Evolutionary conservation across 768 basidiomycete species (phyloP).

Genomic region (Cystobasidiopsis lactophilus): DNA sequence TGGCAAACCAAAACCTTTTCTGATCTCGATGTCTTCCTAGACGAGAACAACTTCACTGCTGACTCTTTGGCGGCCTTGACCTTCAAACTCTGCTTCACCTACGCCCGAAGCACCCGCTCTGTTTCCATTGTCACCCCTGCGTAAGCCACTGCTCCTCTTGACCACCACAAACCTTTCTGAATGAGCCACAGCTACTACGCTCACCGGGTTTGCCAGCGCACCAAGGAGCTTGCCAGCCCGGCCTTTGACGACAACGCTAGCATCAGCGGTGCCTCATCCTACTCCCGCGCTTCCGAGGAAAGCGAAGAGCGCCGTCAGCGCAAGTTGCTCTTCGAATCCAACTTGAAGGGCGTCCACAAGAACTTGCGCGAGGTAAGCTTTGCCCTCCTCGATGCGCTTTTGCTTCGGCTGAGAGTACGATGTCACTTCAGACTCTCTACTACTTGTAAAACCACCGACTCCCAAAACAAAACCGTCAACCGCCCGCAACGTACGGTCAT

Average conservation of each 20-base stretch:
- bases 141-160: no score
- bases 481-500: no score
- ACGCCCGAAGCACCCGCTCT: conserved; percentile 60
- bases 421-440: no score
- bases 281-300: neutral
- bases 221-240: neutral
- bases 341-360: no score
- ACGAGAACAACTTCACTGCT: conserved; percentile 45
- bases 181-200: conserved; percentile 10
- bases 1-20: neutral
- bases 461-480: no score
- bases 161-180: no score
- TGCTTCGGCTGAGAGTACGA: no score
- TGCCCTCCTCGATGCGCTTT: no score
- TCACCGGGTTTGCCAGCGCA: conserved; percentile 3
- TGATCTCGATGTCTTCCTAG: conserved; percentile 23
- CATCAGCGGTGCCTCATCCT: neutral
- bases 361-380: no score
- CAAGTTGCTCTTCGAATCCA: no score
- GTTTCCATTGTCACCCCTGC: conserved; percentile 27
- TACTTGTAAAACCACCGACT: no score
- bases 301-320: no score
- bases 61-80: conserved; percentile 55
- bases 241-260: neutral
- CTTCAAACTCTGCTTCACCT: conserved; percentile 46